Percentiles rank a stretch among this genome's conserved stretches.
These are phyloP conservation scores for Peltaster fructicola DNA, from an alignment of 2,329 filamentous ascomycete species.

Conservation along the genomic window DNA sequence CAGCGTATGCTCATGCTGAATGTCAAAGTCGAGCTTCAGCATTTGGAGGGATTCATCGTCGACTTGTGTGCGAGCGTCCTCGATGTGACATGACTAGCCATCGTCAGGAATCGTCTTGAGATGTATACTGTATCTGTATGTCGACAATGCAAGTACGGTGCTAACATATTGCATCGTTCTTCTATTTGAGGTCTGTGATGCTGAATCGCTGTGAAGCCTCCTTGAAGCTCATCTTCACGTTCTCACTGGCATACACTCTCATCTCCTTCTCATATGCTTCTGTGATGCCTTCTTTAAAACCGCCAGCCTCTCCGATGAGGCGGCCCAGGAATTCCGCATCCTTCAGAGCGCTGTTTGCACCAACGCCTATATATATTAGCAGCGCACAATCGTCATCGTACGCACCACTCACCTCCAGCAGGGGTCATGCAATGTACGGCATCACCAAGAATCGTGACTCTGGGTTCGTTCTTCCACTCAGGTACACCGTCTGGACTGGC, in stretches of 20 bases:
- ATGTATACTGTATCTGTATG: too few species aligned
- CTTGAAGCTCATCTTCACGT: conserved; percentile 37
- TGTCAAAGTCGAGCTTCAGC: conserved; percentile 59
- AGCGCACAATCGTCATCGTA: background rate
- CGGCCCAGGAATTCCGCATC: conserved; percentile 38
- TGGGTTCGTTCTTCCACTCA: conserved; percentile 39
- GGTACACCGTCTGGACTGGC: conserved; percentile 42
- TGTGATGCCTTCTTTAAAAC: conserved; percentile 24
- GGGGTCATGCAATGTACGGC: conserved; percentile 42
- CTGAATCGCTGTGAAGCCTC: conserved; percentile 26
- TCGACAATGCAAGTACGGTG: too few species aligned
- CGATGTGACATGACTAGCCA: too few species aligned
- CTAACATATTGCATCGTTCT: too few species aligned
- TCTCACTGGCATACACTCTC: conserved; percentile 36
- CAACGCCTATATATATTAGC: conserved; percentile 27
- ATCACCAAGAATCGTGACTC: conserved; percentile 42
- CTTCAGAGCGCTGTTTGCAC: conserved; percentile 39
- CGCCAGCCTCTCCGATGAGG: conserved; percentile 35
- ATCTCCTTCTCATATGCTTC: conserved; percentile 23
- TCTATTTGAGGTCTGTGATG: conserved; percentile 2
- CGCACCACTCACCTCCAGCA: conserved; percentile 6
- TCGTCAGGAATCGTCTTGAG: too few species aligned
- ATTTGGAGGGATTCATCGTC: too few species aligned
- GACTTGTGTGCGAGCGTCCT: too few species aligned
- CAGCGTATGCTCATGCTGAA: conserved; percentile 59